Evolutionary conservation across 306 rosid species (phyloP).

Genomic region (Fragaria nilgerrensis): DNA sequence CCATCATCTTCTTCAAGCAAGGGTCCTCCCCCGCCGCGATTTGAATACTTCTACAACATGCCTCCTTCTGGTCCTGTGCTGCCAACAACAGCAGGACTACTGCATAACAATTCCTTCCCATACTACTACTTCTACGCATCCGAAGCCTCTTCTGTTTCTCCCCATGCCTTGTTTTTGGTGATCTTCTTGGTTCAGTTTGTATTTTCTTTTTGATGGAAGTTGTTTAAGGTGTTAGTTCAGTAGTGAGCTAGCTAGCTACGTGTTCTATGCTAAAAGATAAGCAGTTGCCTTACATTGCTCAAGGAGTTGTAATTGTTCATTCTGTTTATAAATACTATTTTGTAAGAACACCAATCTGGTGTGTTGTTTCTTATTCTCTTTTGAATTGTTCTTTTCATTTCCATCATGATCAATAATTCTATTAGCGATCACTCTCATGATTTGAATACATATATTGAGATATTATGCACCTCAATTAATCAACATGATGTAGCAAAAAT

Average conservation of each 20-base stretch:
- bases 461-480: too few species aligned
- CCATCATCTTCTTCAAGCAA: constrained; percentile 27
- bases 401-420: background rate
- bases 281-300: background rate
- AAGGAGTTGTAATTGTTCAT: background rate
- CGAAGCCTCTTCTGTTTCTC: constrained; percentile 36
- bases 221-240: background rate
- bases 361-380: background rate
- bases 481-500: too few species aligned
- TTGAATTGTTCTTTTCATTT: background rate
- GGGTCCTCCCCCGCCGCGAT: constrained; percentile 52
- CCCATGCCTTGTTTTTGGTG: constrained; percentile 16
- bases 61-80: constrained; percentile 46
- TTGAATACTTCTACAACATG: constrained; percentile 23
- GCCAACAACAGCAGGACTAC: constrained; percentile 39
- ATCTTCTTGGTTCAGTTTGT: constrained; percentile 30
- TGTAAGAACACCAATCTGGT: background rate
- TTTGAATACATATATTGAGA: background rate
- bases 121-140: constrained; percentile 61
- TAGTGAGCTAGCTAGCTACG: background rate
- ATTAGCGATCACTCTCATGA: too few species aligned
- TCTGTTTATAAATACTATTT: background rate
- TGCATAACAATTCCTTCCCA: constrained; percentile 50
- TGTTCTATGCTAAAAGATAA: constrained; percentile 14
- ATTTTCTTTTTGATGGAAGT: constrained; percentile 22